Base-by-base conservation (phyloP, 2,329 filamentous ascomycete species). In the Aspergillus ustus region DNA sequence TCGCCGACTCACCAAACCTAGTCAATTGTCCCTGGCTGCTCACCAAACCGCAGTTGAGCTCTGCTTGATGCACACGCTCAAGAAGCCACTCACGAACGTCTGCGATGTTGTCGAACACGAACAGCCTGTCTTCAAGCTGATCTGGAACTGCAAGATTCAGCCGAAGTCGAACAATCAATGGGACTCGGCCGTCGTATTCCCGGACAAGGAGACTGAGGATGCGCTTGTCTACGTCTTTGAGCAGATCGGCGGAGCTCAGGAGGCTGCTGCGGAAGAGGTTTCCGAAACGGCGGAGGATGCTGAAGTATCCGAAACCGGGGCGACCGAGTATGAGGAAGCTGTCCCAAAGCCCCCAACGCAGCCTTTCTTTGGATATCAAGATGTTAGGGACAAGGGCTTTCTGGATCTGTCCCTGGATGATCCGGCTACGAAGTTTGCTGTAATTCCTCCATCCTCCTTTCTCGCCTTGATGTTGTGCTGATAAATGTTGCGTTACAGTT, bases 341-440 rank as follows among this genome's bases (percentile, higher is more conserved):
- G 60, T 65, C 71, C 46, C 59, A 69, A 34, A 63, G 70, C n/a
- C 63, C 68, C 19, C 25, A 37, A 15, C 45, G 53, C n/a, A 19
- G 61, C 63, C 63, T 25, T 66, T 66, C 61, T 66, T 64, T 52
- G 69, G 64, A 53, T 73, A 72, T 61, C 60, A 63, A 15, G 67
- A 69, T 49, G 65, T 62, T 43, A 70, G 53, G 52, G 82, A 84
- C 62, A 69, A 75, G 11, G 81, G 80, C 57, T 92, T 88, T 87
- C 85, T 87, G 72, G 69, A 77, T 6, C 76, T 88, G 15, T 78
- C 83, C 3, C 73, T 95, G 29, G 73, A 78, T 19, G 84, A 91
- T 67, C 76, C 81, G 1, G 75, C 81, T 45, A 73, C 91, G 66
- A 92, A 91, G 73, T 93, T 95, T 80, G 87, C 88, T 60, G 91